Percentiles rank a stretch among this genome's conserved stretches.
Conservation (phyloP, 2,329 filamentous ascomycete species). For the Monilinia polystroma region DNA sequence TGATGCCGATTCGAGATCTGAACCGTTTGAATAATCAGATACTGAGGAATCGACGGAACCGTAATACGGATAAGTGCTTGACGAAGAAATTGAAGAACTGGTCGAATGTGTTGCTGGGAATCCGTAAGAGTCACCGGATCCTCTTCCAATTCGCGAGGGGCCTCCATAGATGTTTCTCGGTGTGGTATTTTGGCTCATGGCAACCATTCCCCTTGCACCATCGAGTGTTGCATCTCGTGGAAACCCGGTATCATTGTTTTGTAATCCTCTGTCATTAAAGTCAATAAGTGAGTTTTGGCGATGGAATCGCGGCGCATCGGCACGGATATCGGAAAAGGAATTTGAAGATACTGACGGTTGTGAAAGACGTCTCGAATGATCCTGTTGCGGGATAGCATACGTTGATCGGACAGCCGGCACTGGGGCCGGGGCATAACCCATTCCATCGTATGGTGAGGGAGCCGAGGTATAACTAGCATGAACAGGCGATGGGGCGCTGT, state of each 20-base stretch:
- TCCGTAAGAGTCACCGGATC: constrained; percentile 82
- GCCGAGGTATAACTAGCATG: constrained; percentile 37
- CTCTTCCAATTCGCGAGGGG: constrained; percentile 58
- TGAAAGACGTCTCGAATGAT: constrained; percentile 67
- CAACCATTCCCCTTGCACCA: constrained; percentile 90
- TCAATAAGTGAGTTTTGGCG: constrained; percentile 65
- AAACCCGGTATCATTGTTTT: constrained; percentile 63
- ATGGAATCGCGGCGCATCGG: constrained; percentile 41
- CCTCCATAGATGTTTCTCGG: constrained; percentile 85
- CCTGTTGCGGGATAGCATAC: constrained; percentile 55
- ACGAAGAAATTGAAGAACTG: constrained; percentile 87
- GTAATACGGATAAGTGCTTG: constrained; percentile 76
- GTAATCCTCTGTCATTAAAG: constrained; percentile 58
- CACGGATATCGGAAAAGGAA: constrained; percentile 44
- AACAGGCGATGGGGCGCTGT: constrained; percentile 57
- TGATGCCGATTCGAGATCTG: constrained; percentile 77
- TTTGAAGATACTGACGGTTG: constrained; percentile 73
- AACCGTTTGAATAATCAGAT: constrained; percentile 90
- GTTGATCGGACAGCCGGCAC: constrained; percentile 50
- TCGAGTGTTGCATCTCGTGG: constrained; percentile 75
- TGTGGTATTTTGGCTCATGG: constrained; percentile 93
- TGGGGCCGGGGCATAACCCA: constrained; percentile 71
- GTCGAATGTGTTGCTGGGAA: constrained; percentile 83
- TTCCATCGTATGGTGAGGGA: constrained; percentile 69
- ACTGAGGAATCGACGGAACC: constrained; percentile 81